Evolutionary conservation across 75 land plant species (phyloP).

Genomic region (Cunninghamia lanceolata): DNA sequence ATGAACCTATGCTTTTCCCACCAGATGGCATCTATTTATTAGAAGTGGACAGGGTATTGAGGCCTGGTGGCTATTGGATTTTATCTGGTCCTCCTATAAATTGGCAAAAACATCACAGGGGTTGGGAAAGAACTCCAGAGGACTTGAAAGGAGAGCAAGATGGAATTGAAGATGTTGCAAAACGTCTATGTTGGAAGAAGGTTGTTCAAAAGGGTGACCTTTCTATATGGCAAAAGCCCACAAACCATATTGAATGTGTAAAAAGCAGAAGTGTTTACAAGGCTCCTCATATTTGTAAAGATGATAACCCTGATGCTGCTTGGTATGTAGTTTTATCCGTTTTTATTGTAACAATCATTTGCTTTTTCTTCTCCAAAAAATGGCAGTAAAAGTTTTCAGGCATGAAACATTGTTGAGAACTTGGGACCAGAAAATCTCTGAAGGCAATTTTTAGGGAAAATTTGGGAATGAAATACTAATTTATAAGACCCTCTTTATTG

Average conservation of each 20-base stretch:
- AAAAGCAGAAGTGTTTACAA: constrained; percentile 30
- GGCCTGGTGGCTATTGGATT: constrained; percentile 95
- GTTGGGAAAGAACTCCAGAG: constrained; percentile 85
- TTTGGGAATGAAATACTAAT: not conserved
- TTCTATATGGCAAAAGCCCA: constrained; percentile 82
- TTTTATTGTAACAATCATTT: constrained; percentile 1
- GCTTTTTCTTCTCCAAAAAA: not conserved
- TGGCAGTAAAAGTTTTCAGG: not conserved
- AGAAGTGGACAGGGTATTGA: constrained; percentile 83
- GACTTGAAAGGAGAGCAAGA: constrained; percentile 78
- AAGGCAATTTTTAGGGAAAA: too few species aligned
- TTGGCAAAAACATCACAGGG: constrained; percentile 74
- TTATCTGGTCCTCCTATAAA: constrained; percentile 83
- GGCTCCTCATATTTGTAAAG: constrained; percentile 70
- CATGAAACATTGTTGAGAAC: not conserved
- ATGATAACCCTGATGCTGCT: constrained; percentile 66
- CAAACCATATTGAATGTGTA: constrained; percentile 68
- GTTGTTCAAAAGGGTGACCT: constrained; percentile 70
- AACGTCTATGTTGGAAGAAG: constrained; percentile 80
- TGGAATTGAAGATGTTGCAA: constrained; percentile 67
- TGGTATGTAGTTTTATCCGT: constrained; percentile 41
- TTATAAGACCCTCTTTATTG: not conserved
- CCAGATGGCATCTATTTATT: constrained; percentile 76
- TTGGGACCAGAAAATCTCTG: not conserved
- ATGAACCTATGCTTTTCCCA: constrained; percentile 8